Conservation (phyloP, 2,329 filamentous ascomycete species). For the Penicillium sp. region DNA sequence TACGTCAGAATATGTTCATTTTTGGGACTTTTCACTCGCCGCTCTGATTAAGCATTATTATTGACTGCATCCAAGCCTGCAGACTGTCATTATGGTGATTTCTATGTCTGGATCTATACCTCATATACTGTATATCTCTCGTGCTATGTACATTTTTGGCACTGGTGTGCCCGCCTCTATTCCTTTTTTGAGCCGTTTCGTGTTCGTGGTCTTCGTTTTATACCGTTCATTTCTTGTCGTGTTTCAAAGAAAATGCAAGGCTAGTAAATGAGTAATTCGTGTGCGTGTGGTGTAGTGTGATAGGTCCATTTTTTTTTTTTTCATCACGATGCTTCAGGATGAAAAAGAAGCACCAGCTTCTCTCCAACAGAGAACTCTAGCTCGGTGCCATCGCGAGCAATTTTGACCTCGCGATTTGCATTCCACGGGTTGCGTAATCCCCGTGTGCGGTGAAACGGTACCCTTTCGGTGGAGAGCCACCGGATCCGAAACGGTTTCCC, state of each 20-base stretch:
- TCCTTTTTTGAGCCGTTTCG: slow-evolving; percentile 7
- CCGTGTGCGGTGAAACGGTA: slow-evolving; percentile 88
- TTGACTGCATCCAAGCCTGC: neutral
- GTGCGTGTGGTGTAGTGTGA: neutral
- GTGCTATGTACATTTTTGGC: slow-evolving; percentile 1
- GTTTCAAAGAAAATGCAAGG: slow-evolving; percentile 5
- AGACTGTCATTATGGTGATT: neutral
- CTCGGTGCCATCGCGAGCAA: slow-evolving; percentile 92
- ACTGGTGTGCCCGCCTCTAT: neutral
- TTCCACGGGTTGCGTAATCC: slow-evolving; percentile 94
- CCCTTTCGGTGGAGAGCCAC: slow-evolving; percentile 81
- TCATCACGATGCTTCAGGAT: slow-evolving; percentile 47
- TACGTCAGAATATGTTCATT: neutral
- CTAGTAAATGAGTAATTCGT: neutral
- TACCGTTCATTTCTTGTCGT: slow-evolving; percentile 11
- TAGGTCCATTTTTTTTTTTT: neutral
- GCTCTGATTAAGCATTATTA: neutral
- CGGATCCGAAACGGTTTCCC: slow-evolving; percentile 90
- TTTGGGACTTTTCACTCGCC: neutral
- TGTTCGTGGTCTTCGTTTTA: slow-evolving; percentile 13
- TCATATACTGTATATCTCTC: slow-evolving; percentile 15
- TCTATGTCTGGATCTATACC: slow-evolving; percentile 9
- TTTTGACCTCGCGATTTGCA: slow-evolving; percentile 92
- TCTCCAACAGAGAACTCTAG: slow-evolving; percentile 82
- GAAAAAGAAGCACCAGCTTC: slow-evolving; percentile 79